These are phyloP conservation scores for Russula dissimulans DNA, from an alignment of 768 basidiomycete genomes.

Conservation along the genomic window DNA sequence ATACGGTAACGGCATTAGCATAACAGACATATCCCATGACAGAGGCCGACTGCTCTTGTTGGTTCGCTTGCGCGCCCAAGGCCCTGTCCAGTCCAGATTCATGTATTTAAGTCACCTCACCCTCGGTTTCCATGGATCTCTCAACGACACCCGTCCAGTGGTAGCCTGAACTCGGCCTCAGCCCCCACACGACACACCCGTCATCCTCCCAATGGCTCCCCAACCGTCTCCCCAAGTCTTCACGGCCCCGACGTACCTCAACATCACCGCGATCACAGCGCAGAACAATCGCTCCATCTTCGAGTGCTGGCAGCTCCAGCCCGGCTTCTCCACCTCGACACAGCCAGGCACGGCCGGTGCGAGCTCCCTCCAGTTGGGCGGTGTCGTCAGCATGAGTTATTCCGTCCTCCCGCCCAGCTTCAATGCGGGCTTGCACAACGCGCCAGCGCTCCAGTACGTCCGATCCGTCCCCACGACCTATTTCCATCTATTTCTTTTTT, in stretches of 20 bases:
- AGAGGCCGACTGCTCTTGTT: no score
- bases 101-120: no score
- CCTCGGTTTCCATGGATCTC: no score
- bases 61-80: no score
- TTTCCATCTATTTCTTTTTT: no score
- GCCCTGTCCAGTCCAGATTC: no score
- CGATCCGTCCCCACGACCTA: no score
- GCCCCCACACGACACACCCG: no score
- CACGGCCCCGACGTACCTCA: conserved; percentile 8
- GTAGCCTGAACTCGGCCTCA: no score
- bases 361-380: conserved; percentile 20
- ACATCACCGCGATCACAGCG: conserved; percentile 12
- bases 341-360: conserved; percentile 25
- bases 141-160: no score
- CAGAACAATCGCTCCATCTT: conserved; percentile 15
- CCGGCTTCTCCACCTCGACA: conserved; percentile 21
- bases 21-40: no score
- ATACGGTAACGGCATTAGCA: no score
- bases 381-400: conserved; percentile 23
- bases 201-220: background rate
- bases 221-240: background rate
- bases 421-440: conserved; percentile 46
- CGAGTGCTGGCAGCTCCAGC: conserved; percentile 24
- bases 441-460: conserved; percentile 33
- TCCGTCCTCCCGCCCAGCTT: conserved; percentile 34